Conservation (phyloP, 2,329 filamentous ascomycete genomes). For the Simplicillium sp. region DNA sequence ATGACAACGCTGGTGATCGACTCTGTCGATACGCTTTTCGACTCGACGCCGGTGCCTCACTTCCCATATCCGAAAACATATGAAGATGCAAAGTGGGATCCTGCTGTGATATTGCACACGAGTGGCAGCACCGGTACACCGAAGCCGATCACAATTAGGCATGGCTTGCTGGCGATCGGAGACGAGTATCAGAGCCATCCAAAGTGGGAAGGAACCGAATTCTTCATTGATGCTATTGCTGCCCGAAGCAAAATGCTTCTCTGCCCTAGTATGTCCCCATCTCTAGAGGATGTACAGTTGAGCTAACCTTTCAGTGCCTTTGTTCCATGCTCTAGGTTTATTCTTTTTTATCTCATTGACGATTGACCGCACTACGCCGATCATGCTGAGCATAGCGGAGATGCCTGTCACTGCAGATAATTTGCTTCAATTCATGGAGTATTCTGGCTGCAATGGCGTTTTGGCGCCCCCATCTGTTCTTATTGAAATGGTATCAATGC, state of each 20-base stretch:
- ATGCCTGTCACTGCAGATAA: background rate
- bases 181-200: conserved; percentile 18
- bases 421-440: background rate
- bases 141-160: conserved; percentile 26
- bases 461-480: background rate
- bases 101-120: conserved; percentile 29
- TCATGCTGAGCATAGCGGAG: background rate
- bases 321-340: conserved; percentile 25
- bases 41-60: conserved; percentile 18
- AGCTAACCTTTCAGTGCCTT: conserved; percentile 16
- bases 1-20: background rate
- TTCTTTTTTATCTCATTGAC: conserved; percentile 12
- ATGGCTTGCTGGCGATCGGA: conserved; percentile 23
- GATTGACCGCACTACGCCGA: conserved; percentile 13
- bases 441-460: background rate
- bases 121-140: conserved; percentile 34
- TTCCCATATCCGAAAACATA: conserved; percentile 29
- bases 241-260: conserved; percentile 1
- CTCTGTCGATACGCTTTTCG: conserved; percentile 22
- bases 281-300: too few relatives aligned
- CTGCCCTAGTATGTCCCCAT: background rate
- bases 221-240: conserved; percentile 5
- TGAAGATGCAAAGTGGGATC: conserved; percentile 29
- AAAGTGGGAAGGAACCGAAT: conserved; percentile 11
- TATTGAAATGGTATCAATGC: background rate